Evolutionary conservation across 2,329 filamentous ascomycete genomes (phyloP).

Genomic region (Fusarium dimerum): DNA sequence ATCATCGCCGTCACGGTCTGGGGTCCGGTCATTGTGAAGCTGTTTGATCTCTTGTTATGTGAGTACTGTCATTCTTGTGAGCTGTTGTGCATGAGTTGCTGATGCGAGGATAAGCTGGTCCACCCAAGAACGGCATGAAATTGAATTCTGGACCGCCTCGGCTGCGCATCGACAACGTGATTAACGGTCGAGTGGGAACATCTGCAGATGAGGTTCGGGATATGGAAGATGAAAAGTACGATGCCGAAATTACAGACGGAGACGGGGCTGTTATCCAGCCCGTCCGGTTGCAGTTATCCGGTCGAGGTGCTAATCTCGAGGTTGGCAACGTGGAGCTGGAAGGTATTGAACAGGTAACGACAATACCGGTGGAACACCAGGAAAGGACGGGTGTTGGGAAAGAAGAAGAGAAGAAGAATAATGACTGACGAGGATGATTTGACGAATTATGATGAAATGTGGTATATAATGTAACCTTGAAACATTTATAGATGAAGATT

Average conservation of each 20-base stretch:
- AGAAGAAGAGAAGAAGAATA: background rate
- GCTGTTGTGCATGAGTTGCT: slow-evolving; percentile 10
- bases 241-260: slow-evolving; percentile 5
- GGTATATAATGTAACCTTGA: background rate
- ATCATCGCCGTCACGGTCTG: slow-evolving; percentile 43
- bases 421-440: background rate
- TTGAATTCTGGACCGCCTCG: slow-evolving; percentile 40
- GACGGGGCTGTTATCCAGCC: slow-evolving; percentile 12
- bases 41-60: slow-evolving; percentile 41
- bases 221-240: slow-evolving; percentile 20
- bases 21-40: slow-evolving; percentile 42
- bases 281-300: slow-evolving; percentile 4
- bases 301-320: background rate
- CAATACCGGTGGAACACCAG: slow-evolving; percentile 1
- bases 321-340: background rate
- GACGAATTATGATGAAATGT: background rate
- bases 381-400: background rate
- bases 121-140: slow-evolving; percentile 38
- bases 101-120: slow-evolving; percentile 33
- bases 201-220: slow-evolving; percentile 25
- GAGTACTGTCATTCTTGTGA: slow-evolving; percentile 13
- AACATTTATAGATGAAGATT: too few relatives aligned
- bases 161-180: slow-evolving; percentile 41
- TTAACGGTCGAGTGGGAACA: slow-evolving; percentile 34
- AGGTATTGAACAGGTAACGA: background rate